Evolutionary conservation across 1,284 basidiomycete genomes (phyloP).

Genomic region (Neotropicomus parvogracilis): DNA sequence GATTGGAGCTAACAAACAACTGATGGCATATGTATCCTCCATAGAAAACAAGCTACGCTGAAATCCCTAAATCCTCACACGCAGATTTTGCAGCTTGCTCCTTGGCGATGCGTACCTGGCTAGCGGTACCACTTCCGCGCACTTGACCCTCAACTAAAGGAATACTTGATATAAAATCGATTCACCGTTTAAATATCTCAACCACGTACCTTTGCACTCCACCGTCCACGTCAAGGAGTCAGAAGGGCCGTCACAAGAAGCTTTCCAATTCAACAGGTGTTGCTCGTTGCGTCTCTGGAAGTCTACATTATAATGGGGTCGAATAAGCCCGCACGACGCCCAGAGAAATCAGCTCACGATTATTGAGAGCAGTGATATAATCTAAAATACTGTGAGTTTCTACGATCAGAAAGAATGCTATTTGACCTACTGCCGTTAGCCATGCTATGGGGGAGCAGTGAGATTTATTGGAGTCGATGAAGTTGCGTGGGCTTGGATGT

Average conservation of each 20-base stretch:
- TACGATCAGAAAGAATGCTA: neutral
- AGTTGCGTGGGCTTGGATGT: slow-evolving; percentile 1
- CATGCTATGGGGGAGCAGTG: slow-evolving; percentile 15
- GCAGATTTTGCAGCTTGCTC: slow-evolving; percentile 53
- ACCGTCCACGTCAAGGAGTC: slow-evolving; percentile 47
- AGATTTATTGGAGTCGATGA: neutral
- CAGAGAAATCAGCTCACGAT: slow-evolving; percentile 38
- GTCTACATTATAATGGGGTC: slow-evolving; percentile 32
- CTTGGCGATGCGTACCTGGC: slow-evolving; percentile 41
- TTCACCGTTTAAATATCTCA: neutral
- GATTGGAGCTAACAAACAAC: neutral
- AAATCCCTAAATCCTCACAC: slow-evolving; percentile 32
- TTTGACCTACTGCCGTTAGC: slow-evolving; percentile 20
- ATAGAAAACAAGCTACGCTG: slow-evolving; percentile 4
- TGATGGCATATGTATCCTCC: slow-evolving; percentile 1
- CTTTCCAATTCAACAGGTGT: slow-evolving; percentile 40
- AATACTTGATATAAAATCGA: neutral
- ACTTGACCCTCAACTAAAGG: slow-evolving; percentile 45
- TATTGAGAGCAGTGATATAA: slow-evolving; percentile 47
- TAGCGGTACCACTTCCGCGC: slow-evolving; percentile 43
- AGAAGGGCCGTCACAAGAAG: slow-evolving; percentile 39
- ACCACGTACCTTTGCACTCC: slow-evolving; percentile 50
- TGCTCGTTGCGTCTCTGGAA: slow-evolving; percentile 36
- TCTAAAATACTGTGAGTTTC: slow-evolving; percentile 30
- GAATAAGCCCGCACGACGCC: neutral